A percentile compares a stretch with the other conserved stretches of the same genome.
Conservation (phyloP, 768 basidiomycete species). For the Galerina marginata region DNA sequence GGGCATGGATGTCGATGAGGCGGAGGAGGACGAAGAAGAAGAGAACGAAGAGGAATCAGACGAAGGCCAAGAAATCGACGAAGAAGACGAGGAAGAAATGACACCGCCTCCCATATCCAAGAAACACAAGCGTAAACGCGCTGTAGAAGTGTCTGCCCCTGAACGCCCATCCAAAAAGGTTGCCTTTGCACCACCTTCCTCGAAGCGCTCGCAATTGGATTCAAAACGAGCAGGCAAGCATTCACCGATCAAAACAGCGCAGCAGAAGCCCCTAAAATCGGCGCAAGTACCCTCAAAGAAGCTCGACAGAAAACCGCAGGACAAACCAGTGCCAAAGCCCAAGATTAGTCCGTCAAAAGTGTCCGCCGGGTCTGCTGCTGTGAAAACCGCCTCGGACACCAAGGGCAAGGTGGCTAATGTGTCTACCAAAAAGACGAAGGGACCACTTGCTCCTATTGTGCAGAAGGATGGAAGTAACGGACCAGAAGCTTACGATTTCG, state of each 20-base stretch:
- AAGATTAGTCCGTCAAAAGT: background rate
- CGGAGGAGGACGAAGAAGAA: slow-evolving; percentile 44
- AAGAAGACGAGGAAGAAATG: slow-evolving; percentile 49
- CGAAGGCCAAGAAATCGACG: slow-evolving; percentile 37
- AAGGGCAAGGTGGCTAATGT: slow-evolving; percentile 41
- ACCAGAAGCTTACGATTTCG: slow-evolving; percentile 59
- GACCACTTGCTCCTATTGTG: background rate
- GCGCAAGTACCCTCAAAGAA: slow-evolving; percentile 22
- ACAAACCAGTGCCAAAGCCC: slow-evolving; percentile 3
- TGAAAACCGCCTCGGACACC: slow-evolving; percentile 13
- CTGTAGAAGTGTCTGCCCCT: slow-evolving; percentile 28
- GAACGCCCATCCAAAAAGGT: slow-evolving; percentile 56
- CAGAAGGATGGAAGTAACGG: slow-evolving; percentile 15
- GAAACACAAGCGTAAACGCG: slow-evolving; percentile 55
- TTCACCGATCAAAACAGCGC: slow-evolving; percentile 13
- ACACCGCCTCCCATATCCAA: slow-evolving; percentile 34
- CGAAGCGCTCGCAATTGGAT: slow-evolving; percentile 20
- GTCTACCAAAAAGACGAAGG: slow-evolving; percentile 32
- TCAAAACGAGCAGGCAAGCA: slow-evolving; percentile 22
- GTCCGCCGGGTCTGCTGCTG: slow-evolving; percentile 2
- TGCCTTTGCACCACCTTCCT: slow-evolving; percentile 46
- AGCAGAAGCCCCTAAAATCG: slow-evolving; percentile 28
- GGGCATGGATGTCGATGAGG: slow-evolving; percentile 40
- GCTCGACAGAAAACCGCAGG: background rate
- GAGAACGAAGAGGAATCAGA: slow-evolving; percentile 38